Conservation (phyloP, 768 basidiomycete genomes). For the Cyclocybe cylindracea region DNA sequence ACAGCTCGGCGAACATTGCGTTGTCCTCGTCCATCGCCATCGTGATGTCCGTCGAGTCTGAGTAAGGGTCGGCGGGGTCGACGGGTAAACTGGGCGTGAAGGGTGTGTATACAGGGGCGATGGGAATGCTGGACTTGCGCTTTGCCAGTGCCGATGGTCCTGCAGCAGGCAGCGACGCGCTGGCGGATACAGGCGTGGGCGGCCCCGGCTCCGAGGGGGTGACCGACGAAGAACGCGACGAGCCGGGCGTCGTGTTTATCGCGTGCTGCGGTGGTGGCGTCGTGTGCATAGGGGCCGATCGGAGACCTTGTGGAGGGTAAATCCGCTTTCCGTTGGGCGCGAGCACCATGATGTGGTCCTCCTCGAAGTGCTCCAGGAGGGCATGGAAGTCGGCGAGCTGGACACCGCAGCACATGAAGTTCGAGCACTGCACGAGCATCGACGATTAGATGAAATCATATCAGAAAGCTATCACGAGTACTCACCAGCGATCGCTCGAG, state of each 20-base stretch:
- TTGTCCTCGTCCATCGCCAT: constrained; percentile 3
- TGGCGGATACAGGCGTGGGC: background rate
- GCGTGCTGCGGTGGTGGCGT: no score
- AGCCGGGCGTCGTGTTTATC: constrained; percentile 11
- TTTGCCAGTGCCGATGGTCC: background rate
- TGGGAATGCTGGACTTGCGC: background rate
- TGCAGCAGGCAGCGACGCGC: background rate
- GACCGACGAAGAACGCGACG: constrained; percentile 7
- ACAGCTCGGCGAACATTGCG: background rate
- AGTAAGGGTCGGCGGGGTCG: constrained; percentile 17
- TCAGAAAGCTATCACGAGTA: background rate
- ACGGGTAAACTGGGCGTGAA: constrained; percentile 20
- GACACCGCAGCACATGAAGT: constrained; percentile 52
- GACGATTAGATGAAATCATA: background rate
- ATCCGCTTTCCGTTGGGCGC: constrained; percentile 30
- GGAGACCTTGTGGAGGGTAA: constrained; percentile 24
- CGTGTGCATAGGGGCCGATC: constrained; percentile 7
- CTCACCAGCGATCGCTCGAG: constrained; percentile 29
- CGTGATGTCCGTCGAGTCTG: constrained; percentile 14
- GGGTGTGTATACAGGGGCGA: constrained; percentile 20
- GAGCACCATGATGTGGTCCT: constrained; percentile 27
- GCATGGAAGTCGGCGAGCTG: constrained; percentile 48
- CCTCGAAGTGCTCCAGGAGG: constrained; percentile 53
- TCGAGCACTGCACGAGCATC: constrained; percentile 19
- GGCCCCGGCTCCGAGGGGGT: constrained; percentile 1